Evolutionary conservation across 2,329 filamentous ascomycete species (phyloP).

Genomic region (Fusarium continuum): DNA sequence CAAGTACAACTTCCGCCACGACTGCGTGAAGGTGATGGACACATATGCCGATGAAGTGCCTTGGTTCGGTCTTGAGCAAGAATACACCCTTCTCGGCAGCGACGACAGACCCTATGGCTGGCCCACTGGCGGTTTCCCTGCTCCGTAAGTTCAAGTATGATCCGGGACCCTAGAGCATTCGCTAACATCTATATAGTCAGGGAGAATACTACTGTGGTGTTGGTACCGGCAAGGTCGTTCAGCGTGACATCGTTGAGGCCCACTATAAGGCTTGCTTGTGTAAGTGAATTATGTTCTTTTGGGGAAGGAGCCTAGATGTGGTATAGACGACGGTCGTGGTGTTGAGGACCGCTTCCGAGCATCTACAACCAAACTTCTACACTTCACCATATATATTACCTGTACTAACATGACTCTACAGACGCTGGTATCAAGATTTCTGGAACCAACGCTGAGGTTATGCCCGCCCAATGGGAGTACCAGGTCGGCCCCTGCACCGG

Average conservation of each 20-base stretch:
- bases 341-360: too few species aligned
- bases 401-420: conserved; percentile 7
- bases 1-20: conserved; percentile 98
- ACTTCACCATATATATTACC: too few species aligned
- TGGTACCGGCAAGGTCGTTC: conserved; percentile 95
- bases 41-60: conserved; percentile 82
- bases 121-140: conserved; percentile 79
- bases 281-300: too few species aligned
- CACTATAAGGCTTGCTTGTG: conserved; percentile 73
- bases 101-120: conserved; percentile 87
- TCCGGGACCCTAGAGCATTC: too few species aligned
- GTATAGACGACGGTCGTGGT: too few species aligned
- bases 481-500: conserved; percentile 91
- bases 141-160: conserved; percentile 63
- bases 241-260: conserved; percentile 92
- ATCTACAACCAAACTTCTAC: too few species aligned
- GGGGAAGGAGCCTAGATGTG: too few species aligned
- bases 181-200: conserved; percentile 43
- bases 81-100: conserved; percentile 83
- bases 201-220: conserved; percentile 79
- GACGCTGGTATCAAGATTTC: conserved; percentile 90
- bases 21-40: conserved; percentile 90
- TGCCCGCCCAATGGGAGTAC: conserved; percentile 98
- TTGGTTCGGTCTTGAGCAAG: conserved; percentile 98
- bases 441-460: conserved; percentile 98